phyloP scores from a whole-genome alignment of 1,284 basidiomycete genomes.

The Ganoderma resinaceum region DNA sequence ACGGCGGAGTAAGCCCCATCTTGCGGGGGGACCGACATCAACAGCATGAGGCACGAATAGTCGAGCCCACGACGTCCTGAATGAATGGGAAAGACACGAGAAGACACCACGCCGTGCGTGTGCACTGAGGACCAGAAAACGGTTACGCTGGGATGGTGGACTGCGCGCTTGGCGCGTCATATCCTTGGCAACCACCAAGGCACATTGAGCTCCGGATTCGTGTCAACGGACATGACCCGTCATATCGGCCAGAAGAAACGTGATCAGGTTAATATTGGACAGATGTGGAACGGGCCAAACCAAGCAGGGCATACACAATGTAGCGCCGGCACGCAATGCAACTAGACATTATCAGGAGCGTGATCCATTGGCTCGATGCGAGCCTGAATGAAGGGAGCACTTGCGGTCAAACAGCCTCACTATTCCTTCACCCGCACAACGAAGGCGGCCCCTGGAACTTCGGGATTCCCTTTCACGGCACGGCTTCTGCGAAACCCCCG shows the following conservation, averaged over 20 bases:
- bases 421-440: neutral
- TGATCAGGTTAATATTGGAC: neutral
- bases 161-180: neutral
- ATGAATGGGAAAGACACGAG: neutral
- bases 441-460: neutral
- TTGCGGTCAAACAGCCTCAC: neutral
- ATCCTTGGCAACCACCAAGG: slow-evolving; percentile 4
- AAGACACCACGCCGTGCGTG: neutral
- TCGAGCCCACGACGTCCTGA: neutral
- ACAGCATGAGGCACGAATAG: neutral
- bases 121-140: neutral
- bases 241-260: neutral
- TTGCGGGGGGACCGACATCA: neutral
- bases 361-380: neutral
- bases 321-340: neutral
- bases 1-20: neutral
- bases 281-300: neutral
- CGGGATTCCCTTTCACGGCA: neutral
- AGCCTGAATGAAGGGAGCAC: neutral
- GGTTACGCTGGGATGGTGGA: neutral
- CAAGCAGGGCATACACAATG: neutral
- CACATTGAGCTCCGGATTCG: neutral
- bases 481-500: slow-evolving; percentile 1
- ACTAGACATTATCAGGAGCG: neutral
- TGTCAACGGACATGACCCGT: slow-evolving; percentile 1